A percentile compares a stretch with the other conserved stretches of the same genome.
Evolutionary conservation across 2,329 filamentous ascomycete genomes (phyloP).

Genomic region (Verticillium longisporum): DNA sequence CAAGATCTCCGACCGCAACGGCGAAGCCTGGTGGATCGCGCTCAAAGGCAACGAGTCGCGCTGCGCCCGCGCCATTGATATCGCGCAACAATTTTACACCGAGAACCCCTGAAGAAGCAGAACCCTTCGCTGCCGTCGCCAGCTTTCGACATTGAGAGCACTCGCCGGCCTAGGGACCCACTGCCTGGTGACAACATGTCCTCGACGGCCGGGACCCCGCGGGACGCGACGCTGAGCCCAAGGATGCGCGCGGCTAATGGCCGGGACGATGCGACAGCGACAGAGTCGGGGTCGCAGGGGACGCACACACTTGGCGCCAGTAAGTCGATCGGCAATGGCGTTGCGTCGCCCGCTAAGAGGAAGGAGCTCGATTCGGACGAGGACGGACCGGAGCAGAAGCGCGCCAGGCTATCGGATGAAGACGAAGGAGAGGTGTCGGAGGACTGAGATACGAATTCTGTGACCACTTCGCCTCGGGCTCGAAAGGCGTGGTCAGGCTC

Average conservation of each 20-base stretch:
- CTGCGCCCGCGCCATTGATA: slow-evolving; percentile 66
- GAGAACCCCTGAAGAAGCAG: slow-evolving; percentile 55
- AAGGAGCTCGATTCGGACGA: slow-evolving; percentile 30
- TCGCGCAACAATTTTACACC: slow-evolving; percentile 63
- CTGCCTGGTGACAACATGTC: slow-evolving; percentile 38
- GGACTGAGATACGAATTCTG: background rate
- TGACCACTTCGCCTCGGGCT: background rate
- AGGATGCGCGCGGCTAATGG: slow-evolving; percentile 36
- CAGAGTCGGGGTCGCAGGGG: slow-evolving; percentile 27
- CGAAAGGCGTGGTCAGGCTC: background rate
- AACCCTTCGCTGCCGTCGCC: slow-evolving; percentile 48
- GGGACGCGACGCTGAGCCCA: slow-evolving; percentile 20
- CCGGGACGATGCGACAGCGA: slow-evolving; percentile 22
- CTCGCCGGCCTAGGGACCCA: slow-evolving; percentile 40
- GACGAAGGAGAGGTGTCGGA: slow-evolving; percentile 42
- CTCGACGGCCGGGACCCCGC: slow-evolving; percentile 41
- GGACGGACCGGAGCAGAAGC: slow-evolving; percentile 32
- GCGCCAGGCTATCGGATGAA: slow-evolving; percentile 35
- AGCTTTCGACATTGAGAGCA: slow-evolving; percentile 49
- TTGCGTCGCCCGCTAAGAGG: slow-evolving; percentile 33
- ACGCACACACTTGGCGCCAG: slow-evolving; percentile 17
- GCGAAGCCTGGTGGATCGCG: slow-evolving; percentile 81
- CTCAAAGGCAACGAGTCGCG: slow-evolving; percentile 65
- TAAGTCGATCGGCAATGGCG: slow-evolving; percentile 18
- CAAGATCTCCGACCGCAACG: slow-evolving; percentile 68